Base-by-base conservation (phyloP, 306 rosid genomes). In the Lathyrus aphaca region DNA sequence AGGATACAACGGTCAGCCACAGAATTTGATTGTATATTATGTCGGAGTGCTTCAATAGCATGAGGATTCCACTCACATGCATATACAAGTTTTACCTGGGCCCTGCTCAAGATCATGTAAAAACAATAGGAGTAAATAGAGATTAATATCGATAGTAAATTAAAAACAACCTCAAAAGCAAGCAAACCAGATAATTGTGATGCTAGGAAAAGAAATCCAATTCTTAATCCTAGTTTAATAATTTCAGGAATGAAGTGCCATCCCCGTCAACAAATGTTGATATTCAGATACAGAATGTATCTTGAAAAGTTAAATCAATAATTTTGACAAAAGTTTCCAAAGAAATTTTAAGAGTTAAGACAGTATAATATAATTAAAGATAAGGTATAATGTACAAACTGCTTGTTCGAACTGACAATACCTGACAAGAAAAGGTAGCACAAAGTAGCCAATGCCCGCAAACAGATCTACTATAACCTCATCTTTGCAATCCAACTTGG, bases 41-140 rank as follows among this genome's bases (percentile, higher is more conserved):
- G 88, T 65, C 19, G 75, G 54, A 94, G 97, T 56, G 97, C 97
- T 74, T 87, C 91, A 44, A 86, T 57, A 61, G 96, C 97, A 84
- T 87, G 81, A 44, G 95, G 88, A 80, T 94, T 94, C 95, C 99
- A 94, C 67, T 95, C 99, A 76, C 97, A 95, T 40, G 95, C 99
- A 84, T 86, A 86, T 40, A 95, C 96, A 64, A 87, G 45, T 75
- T 89, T 89, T 65, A 95, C 91, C 64, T 82, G 84, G 74, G 97
- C 97, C 86, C 99, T 95, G 85, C 69, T 68, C 80, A 76, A 78
- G 77, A 69, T 66, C 65, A 66, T 30, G 76, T 60, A 77, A 32
- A 70, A 68, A 67, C 25, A 72, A 59, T 35, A 58, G 50, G 17
- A 69, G 45, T 17, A 40, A 71, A 54, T 37, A 57, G 30, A 66